A percentile compares a stretch with the other conserved stretches of the same genome.
These are phyloP conservation scores for Camelina sativa DNA, from an alignment of 345 rosid species.

Conservation along the genomic window DNA sequence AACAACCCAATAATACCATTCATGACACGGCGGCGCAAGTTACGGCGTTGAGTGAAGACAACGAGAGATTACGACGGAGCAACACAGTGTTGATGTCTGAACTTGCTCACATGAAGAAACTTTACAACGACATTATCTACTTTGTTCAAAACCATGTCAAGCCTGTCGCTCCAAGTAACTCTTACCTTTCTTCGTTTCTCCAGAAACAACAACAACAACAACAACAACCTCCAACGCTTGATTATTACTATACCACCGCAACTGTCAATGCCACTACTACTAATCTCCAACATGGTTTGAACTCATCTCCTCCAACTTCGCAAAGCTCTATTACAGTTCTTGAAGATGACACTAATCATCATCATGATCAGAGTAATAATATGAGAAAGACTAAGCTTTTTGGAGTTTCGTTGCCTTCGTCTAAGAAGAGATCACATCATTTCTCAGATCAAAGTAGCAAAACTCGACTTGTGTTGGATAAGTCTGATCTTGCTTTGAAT, in stretches of 20 bases:
- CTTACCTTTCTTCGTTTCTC: constrained; percentile 55
- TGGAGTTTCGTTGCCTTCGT: constrained; percentile 66
- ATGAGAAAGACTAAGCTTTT: constrained; percentile 66
- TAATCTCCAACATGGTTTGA: constrained; percentile 21
- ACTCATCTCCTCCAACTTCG: constrained; percentile 44
- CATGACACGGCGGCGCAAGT: constrained; percentile 42
- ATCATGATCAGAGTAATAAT: constrained; percentile 23
- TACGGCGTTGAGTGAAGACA: constrained; percentile 75
- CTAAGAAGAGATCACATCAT: constrained; percentile 73
- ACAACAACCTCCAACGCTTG: constrained; percentile 22
- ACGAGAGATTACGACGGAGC: constrained; percentile 78
- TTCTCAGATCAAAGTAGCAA: constrained; percentile 54
- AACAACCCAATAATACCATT: constrained; percentile 15
- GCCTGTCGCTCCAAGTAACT: constrained; percentile 74
- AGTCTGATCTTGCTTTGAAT: constrained; percentile 80
- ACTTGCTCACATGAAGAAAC: constrained; percentile 89
- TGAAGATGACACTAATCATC: constrained; percentile 27
- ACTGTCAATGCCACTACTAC: neutral
- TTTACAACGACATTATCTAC: constrained; percentile 85
- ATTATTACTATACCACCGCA: constrained; percentile 40
- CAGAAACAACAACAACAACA: constrained; percentile 41
- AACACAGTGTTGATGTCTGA: constrained; percentile 82
- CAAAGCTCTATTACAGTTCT: constrained; percentile 45
- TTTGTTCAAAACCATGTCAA: constrained; percentile 93
- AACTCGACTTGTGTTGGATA: constrained; percentile 74